Conservation (phyloP, 139 green algal genomes). For the Chlamydomonas sphaeroides region DNA sequence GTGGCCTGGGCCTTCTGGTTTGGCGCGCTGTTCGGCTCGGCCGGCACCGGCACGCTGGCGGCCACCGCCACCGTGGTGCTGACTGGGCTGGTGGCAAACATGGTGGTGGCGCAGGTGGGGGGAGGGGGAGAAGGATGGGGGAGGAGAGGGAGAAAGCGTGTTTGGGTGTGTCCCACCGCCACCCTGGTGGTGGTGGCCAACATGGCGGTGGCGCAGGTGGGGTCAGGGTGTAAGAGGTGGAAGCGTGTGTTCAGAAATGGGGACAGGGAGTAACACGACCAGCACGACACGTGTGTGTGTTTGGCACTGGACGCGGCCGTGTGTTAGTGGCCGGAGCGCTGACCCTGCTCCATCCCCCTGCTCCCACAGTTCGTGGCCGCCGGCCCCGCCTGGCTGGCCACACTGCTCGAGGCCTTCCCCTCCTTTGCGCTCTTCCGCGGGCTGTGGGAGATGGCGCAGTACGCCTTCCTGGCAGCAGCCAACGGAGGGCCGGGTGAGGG, state of each 20-base stretch:
- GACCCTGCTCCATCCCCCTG: too few species aligned
- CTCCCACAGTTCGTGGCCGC: conserved; percentile 45
- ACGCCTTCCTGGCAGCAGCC: conserved; percentile 74
- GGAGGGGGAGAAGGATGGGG: neutral
- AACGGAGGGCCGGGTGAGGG: conserved; percentile 45
- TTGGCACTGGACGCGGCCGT: too few species aligned
- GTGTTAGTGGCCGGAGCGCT: too few species aligned
- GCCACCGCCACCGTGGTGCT: conserved; percentile 54
- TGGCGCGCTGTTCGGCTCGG: conserved; percentile 22
- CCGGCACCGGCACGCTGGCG: conserved; percentile 50
- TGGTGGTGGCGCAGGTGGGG: conserved; percentile 68
- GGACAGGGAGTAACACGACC: too few species aligned
- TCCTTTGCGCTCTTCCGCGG: conserved; percentile 73
- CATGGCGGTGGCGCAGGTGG: too few species aligned
- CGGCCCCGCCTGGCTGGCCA: conserved; percentile 52
- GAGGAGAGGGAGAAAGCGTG: neutral
- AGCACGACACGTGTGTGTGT: too few species aligned
- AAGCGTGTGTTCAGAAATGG: too few species aligned
- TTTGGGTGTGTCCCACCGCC: too few species aligned
- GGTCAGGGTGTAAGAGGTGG: too few species aligned
- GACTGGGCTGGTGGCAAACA: conserved; percentile 69
- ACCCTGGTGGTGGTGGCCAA: too few species aligned
- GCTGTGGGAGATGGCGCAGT: conserved; percentile 73
- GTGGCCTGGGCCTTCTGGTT: conserved; percentile 68
- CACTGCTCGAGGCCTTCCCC: conserved; percentile 48